Percentiles rank a stretch among this genome's conserved stretches.
Conservation (phyloP, 192 early-diverging fungal genomes). For the Gigaspora rosea region DNA sequence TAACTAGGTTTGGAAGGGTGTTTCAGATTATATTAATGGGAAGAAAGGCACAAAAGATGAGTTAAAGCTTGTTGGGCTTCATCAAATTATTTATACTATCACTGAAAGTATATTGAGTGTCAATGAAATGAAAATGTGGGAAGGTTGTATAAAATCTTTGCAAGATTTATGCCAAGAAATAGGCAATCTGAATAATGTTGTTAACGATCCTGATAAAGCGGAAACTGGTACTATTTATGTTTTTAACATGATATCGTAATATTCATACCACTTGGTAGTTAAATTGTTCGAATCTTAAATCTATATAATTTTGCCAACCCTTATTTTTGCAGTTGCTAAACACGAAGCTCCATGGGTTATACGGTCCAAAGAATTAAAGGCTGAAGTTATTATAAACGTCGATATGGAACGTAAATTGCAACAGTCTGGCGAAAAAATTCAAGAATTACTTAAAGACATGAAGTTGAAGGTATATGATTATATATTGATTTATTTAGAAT, state of each 20-base stretch:
- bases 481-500: neutral
- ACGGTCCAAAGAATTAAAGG: conserved; percentile 80
- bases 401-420: conserved; percentile 79
- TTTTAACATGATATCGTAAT: neutral
- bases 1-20: conserved; percentile 38
- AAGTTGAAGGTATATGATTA: conserved; percentile 62
- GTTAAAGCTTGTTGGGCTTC: conserved; percentile 44
- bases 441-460: conserved; percentile 75
- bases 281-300: neutral
- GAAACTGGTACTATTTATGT: neutral
- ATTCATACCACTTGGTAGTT: neutral
- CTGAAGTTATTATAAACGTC: conserved; percentile 74
- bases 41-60: conserved; percentile 49
- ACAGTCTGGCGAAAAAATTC: conserved; percentile 75
- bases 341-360: conserved; percentile 75
- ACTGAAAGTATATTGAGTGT: conserved; percentile 60
- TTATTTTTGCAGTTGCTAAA: conserved; percentile 38
- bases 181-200: conserved; percentile 45
- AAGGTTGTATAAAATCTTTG: conserved; percentile 56
- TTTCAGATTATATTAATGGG: conserved; percentile 46
- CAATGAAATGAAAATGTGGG: conserved; percentile 61
- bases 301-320: neutral
- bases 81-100: conserved; percentile 59
- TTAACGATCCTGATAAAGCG: conserved; percentile 48
- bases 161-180: conserved; percentile 52